phyloP scores from a whole-genome alignment of 2,329 filamentous ascomycete species.

The Trichoderma harzianum region DNA sequence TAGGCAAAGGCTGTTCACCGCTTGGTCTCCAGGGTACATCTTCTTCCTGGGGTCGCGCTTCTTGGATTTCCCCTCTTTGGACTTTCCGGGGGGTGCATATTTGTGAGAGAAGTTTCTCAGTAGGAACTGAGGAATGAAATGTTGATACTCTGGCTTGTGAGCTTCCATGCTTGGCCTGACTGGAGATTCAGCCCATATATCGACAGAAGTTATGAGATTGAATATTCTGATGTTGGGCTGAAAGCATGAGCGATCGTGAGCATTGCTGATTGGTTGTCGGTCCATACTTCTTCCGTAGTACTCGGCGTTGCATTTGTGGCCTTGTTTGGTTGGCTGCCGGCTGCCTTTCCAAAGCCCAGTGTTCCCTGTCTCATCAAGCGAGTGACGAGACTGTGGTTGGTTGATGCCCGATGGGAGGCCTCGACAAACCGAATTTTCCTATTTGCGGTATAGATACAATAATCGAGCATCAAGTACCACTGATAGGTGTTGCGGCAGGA shows the following conservation, averaged over 20 bases:
- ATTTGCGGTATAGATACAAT: not conserved
- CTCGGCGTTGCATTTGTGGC: not conserved
- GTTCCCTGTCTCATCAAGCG: not conserved
- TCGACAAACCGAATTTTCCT: not conserved
- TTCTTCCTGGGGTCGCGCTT: not conserved
- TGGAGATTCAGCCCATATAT: not conserved
- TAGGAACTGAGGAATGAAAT: conserved; percentile 12
- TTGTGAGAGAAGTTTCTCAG: conserved; percentile 3
- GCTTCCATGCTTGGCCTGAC: not conserved
- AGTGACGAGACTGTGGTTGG: not conserved
- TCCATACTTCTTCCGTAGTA: not conserved
- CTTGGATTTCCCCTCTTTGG: not conserved
- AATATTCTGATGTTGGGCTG: not conserved
- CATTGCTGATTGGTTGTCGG: not conserved
- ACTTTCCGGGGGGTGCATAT: not conserved
- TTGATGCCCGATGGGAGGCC: not conserved
- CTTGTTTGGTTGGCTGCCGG: not conserved
- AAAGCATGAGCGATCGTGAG: not conserved
- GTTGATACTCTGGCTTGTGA: conserved; percentile 3
- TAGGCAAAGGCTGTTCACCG: not conserved
- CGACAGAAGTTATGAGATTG: not conserved
- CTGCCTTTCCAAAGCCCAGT: not conserved
- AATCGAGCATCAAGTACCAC: not conserved
- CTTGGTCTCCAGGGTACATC: not conserved
- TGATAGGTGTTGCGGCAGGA: not conserved